These are phyloP conservation scores for Annulohypoxylon nitens DNA, from an alignment of 495 filamentous ascomycete genomes.

Conservation along the genomic window DNA sequence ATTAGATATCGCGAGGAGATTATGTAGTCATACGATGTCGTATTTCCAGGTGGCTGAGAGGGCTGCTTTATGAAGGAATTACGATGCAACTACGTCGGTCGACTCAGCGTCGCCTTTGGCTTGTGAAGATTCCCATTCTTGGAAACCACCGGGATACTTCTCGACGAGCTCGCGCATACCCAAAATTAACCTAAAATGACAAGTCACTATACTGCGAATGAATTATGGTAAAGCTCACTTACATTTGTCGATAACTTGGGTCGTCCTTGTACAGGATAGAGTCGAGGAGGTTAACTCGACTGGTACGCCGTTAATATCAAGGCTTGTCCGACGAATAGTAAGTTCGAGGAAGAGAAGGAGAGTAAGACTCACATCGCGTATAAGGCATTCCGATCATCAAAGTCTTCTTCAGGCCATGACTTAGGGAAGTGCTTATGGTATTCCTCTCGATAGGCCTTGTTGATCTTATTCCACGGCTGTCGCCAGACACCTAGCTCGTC, in stretches of 20 bases:
- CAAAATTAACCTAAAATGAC: constrained; percentile 27
- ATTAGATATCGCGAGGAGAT: background rate
- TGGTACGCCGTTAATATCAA: background rate
- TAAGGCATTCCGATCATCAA: constrained; percentile 49
- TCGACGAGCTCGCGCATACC: constrained; percentile 41
- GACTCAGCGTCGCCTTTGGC: background rate
- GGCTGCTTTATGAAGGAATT: background rate
- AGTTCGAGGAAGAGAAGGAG: background rate
- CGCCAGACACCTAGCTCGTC: constrained; percentile 45
- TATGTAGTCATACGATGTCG: constrained; percentile 3
- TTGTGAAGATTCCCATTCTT: constrained; percentile 27
- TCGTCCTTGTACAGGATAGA: constrained; percentile 44
- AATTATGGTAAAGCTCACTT: constrained; percentile 4
- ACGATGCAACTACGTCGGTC: background rate
- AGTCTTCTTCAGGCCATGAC: constrained; percentile 48
- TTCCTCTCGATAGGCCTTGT: constrained; percentile 29
- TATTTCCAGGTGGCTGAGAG: background rate
- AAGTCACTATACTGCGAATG: constrained; percentile 8
- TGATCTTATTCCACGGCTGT: constrained; percentile 41
- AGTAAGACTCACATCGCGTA: constrained; percentile 40
- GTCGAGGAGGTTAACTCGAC: constrained; percentile 43
- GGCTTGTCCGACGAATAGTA: background rate
- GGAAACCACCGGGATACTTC: constrained; percentile 40
- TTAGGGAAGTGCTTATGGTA: constrained; percentile 42
- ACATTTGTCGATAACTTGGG: constrained; percentile 37